A percentile compares a stretch with the other conserved stretches of the same genome.
phyloP scores from a whole-genome alignment of 78 protist genomes.

The Bodo saltans region DNA sequence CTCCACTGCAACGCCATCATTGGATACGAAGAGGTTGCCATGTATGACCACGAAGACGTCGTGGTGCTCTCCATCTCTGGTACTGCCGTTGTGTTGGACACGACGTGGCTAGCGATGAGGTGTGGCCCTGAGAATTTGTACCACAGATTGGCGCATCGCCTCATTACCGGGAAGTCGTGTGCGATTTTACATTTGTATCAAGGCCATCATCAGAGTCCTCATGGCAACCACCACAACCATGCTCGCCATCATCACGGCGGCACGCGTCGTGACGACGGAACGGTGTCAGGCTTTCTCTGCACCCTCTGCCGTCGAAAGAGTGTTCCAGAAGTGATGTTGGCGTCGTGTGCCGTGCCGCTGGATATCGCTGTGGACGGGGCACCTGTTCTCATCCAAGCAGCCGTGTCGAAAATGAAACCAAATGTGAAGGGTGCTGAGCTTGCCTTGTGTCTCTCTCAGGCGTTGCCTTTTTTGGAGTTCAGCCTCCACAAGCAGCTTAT shows the following conservation, averaged over 20 bases:
- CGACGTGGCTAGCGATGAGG: not conserved
- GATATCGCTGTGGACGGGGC: not conserved
- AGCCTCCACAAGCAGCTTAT: not conserved
- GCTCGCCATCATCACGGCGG: not conserved
- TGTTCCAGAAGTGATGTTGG: not conserved
- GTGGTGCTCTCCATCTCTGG: slow-evolving; percentile 31
- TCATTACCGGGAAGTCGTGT: not conserved
- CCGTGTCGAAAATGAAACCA: not conserved
- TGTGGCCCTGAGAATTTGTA: not conserved
- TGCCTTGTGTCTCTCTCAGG: not conserved
- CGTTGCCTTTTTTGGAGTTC: not conserved
- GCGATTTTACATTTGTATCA: not conserved
- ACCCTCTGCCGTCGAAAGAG: not conserved
- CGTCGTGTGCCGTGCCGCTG: not conserved
- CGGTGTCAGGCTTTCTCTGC: not conserved
- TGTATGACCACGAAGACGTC: slow-evolving; percentile 36
- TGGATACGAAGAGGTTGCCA: slow-evolving; percentile 73
- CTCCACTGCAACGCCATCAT: slow-evolving; percentile 61
- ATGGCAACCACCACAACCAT: not conserved
- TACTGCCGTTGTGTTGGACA: slow-evolving; percentile 43
- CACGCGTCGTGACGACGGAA: not conserved
- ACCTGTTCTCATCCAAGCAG: not conserved
- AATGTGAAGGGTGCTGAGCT: not conserved
- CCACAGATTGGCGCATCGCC: not conserved
- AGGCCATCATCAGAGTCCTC: not conserved